Base-by-base conservation (phyloP, 768 basidiomycete species). In the Trametes cingulata region DNA sequence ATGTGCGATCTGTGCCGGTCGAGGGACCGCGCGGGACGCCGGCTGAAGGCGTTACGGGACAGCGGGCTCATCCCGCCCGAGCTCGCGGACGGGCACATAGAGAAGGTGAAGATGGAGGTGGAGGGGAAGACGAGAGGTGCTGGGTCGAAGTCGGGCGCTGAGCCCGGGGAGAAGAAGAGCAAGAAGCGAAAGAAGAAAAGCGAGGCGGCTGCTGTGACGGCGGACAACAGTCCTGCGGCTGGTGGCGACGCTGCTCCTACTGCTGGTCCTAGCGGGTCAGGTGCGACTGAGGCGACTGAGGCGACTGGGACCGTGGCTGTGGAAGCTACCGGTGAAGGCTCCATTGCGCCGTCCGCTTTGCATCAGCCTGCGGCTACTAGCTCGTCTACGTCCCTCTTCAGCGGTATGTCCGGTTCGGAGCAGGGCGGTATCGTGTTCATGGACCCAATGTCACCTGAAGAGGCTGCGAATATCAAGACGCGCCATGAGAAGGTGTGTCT, bases 1-100 rank as follows among this genome's bases (percentile, higher is more conserved):
- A 78, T 74, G 64, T 83, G 82, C 61, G 80, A 81, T 6, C 62
- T 68, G 25, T 82, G 82, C 64, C 72, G 79, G n/a, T 72, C 68
- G 56, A 68, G 64, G 50, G 75, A 76, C 57, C 72, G 75, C 20
- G 57, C 65, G 48, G 67, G 69, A 22, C 73, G 68, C 53, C 73
- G 66, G 46, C 66, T 70, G 37, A 70, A 71, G 53, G 66, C 68
- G 14, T 64, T 71, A 22, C 70, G 72, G 22, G 72, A 71, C n/a
- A 65, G 64, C 47, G 65, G 68, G 2, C 43, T 65, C 35, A 61
- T 65, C 25, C 33, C 66, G 24, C 48, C 58, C 15, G 60, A 65
- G 52, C 27, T 54, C 19, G 56, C 51, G 2, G 61, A 56, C 40
- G 53, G 48, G 19, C 56, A 61, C 42, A 42, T 54, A 14, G 49